A percentile compares a stretch with the other conserved stretches of the same genome.
These are phyloP conservation scores for Ganoderma leucocontextum DNA, from an alignment of 1,284 basidiomycete genomes.

Conservation along the genomic window DNA sequence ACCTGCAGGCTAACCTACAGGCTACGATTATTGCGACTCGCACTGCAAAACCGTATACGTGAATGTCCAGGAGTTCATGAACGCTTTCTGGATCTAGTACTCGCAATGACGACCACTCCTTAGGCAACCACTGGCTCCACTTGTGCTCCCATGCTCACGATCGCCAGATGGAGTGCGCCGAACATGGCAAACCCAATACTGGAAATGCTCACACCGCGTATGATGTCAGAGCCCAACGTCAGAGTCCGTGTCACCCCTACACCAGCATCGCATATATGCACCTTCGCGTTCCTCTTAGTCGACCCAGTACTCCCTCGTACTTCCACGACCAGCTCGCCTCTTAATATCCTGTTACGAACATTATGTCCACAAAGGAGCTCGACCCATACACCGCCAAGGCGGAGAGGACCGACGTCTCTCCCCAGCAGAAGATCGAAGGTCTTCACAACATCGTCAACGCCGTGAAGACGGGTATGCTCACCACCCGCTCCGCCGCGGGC, in stretches of 20 bases:
- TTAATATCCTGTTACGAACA: conserved; percentile 13
- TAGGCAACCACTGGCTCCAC: neutral
- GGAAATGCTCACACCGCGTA: conserved; percentile 3
- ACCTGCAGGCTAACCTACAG: too few species aligned
- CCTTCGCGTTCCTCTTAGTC: neutral
- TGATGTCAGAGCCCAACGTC: conserved; percentile 33
- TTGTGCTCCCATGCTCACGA: neutral
- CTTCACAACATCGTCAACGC: conserved; percentile 68
- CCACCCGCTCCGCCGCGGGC: conserved; percentile 79
- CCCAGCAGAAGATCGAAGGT: conserved; percentile 74
- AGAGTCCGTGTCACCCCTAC: conserved; percentile 13
- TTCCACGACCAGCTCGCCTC: neutral
- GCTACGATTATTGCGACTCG: too few species aligned
- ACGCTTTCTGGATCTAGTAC: neutral
- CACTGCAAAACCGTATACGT: too few species aligned
- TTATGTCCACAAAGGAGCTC: conserved; percentile 51
- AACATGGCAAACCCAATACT: neutral
- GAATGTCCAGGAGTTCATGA: neutral
- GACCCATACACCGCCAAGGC: conserved; percentile 75
- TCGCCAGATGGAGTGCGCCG: neutral
- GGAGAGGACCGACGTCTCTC: conserved; percentile 59
- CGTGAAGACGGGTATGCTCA: conserved; percentile 81
- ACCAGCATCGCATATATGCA: neutral
- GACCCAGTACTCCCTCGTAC: conserved; percentile 6
- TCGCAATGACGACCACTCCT: neutral